A percentile compares a stretch with the other conserved stretches of the same genome.
Evolutionary conservation across 768 basidiomycete genomes (phyloP).

Genomic region (Cystobasidium ongulense): DNA sequence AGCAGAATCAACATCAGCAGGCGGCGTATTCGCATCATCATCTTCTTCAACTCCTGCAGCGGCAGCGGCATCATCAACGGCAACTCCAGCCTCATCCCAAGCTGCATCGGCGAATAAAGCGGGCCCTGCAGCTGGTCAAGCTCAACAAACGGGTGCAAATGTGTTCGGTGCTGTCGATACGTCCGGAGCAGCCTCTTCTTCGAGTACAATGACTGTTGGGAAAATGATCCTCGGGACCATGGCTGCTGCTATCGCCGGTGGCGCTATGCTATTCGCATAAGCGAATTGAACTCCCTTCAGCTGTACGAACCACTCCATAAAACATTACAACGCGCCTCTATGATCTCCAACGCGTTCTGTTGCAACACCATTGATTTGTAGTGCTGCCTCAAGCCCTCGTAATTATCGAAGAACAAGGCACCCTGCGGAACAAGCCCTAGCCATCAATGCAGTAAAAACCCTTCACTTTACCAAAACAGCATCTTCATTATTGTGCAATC

Average conservation of each 20-base stretch:
- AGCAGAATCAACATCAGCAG: not conserved
- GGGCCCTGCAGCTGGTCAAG: not conserved
- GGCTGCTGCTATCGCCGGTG: not conserved
- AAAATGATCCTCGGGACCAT: not conserved
- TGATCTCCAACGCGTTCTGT: no score
- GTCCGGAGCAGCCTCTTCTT: not conserved
- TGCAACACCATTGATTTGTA: no score
- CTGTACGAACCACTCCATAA: no score
- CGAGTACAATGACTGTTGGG: not conserved
- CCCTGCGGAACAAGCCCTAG: no score
- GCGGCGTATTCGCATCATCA: no score
- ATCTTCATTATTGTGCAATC: no score
- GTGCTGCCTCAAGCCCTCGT: no score
- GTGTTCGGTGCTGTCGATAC: not conserved
- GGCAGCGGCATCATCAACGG: not conserved
- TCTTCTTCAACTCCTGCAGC: not conserved
- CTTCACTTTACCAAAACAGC: no score
- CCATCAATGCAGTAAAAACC: no score
- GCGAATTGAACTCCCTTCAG: not conserved
- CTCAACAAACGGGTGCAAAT: not conserved
- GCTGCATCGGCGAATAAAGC: not conserved
- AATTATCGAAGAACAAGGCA: no score
- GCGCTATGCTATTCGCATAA: not conserved
- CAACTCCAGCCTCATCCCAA: not conserved
- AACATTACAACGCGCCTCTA: no score